Evolutionary conservation across 805 yeast species (phyloP).

Genomic region (Kurtzmaniella fragi): DNA sequence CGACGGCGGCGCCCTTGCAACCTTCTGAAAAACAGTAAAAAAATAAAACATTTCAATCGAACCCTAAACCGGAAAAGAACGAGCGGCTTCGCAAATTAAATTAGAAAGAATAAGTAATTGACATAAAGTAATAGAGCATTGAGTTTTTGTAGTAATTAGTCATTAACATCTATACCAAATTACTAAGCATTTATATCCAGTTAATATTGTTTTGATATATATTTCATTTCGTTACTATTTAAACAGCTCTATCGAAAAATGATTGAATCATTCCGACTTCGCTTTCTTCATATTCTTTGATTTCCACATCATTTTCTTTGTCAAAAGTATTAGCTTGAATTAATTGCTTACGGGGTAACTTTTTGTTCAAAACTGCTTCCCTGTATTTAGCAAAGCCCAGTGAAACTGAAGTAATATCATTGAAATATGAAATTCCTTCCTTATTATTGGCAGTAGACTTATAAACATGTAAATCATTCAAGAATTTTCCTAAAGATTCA

Average conservation of each 20-base stretch:
- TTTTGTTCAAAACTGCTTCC: slow-evolving; percentile 62
- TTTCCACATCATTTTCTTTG: slow-evolving; percentile 38
- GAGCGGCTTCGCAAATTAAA: too few relatives aligned
- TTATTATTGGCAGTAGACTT: slow-evolving; percentile 73
- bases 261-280: slow-evolving; percentile 76
- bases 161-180: too few relatives aligned
- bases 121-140: too few relatives aligned
- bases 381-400: slow-evolving; percentile 61
- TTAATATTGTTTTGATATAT: too few relatives aligned
- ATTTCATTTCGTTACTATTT: slow-evolving; percentile 1
- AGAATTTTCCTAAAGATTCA: slow-evolving; percentile 64
- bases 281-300: slow-evolving; percentile 72
- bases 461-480: slow-evolving; percentile 68
- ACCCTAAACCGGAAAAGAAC: too few relatives aligned
- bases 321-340: slow-evolving; percentile 74
- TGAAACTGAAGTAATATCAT: slow-evolving; percentile 63
- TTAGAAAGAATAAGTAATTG: too few relatives aligned
- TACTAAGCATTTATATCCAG: too few relatives aligned
- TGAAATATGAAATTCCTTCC: slow-evolving; percentile 59
- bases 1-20: too few relatives aligned
- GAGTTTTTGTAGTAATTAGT: too few relatives aligned
- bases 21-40: too few relatives aligned
- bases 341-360: slow-evolving; percentile 78
- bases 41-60: too few relatives aligned
- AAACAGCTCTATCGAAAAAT: slow-evolving; percentile 49